Percentiles rank a stretch among this genome's conserved stretches.
Evolutionary conservation across 768 basidiomycete species (phyloP).

Genomic region (Mycena latifolia): DNA sequence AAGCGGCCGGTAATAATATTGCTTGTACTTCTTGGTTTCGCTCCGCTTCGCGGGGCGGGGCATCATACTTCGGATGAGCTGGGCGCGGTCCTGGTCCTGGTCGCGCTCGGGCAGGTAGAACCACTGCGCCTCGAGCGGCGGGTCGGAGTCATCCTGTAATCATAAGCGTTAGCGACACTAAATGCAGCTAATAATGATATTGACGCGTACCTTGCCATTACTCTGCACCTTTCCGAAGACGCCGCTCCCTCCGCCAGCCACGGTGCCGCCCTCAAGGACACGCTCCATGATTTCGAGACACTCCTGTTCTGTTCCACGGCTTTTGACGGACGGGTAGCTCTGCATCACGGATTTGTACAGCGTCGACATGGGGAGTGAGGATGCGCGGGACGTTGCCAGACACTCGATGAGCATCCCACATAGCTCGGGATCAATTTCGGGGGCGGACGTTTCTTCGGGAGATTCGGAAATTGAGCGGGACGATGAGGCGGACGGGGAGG

Average conservation of each 20-base stretch:
- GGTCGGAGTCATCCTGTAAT: constrained; percentile 61
- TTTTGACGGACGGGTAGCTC: constrained; percentile 64
- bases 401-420: constrained; percentile 79
- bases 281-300: constrained; percentile 64
- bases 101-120: constrained; percentile 84
- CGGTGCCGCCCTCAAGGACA: constrained; percentile 60
- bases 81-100: constrained; percentile 77
- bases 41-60: constrained; percentile 79
- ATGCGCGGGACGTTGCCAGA: constrained; percentile 79
- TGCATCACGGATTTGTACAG: constrained; percentile 66
- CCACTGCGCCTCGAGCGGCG: constrained; percentile 73
- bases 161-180: constrained; percentile 12
- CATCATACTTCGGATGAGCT: constrained; percentile 78
- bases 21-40: constrained; percentile 87
- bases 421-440: constrained; percentile 55
- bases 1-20: constrained; percentile 85
- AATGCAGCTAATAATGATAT: background rate
- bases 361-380: constrained; percentile 67
- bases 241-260: constrained; percentile 59
- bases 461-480: constrained; percentile 16
- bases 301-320: constrained; percentile 54
- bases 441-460: constrained; percentile 33
- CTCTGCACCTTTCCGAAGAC: constrained; percentile 83
- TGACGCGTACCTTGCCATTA: constrained; percentile 63
- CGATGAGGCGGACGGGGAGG: constrained; percentile 15